Evolutionary conservation across 2,329 filamentous ascomycete species (phyloP).

Genomic region (Cercospora nicotianae): DNA sequence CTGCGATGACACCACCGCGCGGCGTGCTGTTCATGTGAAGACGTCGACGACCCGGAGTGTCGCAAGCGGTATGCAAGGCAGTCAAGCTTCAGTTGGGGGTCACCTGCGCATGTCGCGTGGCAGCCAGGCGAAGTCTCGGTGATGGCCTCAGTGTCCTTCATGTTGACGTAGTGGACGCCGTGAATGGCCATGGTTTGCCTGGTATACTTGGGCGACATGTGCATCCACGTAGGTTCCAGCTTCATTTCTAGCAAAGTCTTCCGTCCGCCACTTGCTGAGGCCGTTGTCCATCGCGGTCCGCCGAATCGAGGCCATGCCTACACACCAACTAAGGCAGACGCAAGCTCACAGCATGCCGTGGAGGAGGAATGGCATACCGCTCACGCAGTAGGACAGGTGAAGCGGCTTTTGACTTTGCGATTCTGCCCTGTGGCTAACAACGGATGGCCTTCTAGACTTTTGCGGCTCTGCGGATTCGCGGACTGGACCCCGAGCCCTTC

Average conservation of each 20-base stretch:
- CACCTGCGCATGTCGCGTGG: background rate
- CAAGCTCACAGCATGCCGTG: background rate
- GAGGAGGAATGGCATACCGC: background rate
- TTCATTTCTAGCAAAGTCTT: background rate
- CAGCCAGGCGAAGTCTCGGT: background rate
- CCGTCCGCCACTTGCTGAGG: background rate
- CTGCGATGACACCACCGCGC: background rate
- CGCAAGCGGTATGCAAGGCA: background rate
- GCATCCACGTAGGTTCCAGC: background rate
- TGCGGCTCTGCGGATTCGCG: background rate
- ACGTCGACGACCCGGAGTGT: background rate
- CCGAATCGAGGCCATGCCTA: background rate
- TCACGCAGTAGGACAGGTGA: background rate
- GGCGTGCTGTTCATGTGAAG: conserved; percentile 3
- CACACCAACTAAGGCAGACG: background rate
- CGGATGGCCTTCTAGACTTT: background rate
- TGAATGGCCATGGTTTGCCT: background rate
- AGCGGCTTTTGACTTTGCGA: background rate
- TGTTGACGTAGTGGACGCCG: background rate
- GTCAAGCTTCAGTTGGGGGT: background rate
- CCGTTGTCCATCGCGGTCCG: background rate
- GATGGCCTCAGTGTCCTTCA: background rate
- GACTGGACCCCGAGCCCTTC: background rate
- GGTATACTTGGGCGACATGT: background rate
- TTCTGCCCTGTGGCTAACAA: background rate